Evolutionary conservation across 2,329 filamentous ascomycete genomes (phyloP), one percentile per base, ranked within the genome.

Genomic region (Conoideocrella luteorostrata): DNA sequence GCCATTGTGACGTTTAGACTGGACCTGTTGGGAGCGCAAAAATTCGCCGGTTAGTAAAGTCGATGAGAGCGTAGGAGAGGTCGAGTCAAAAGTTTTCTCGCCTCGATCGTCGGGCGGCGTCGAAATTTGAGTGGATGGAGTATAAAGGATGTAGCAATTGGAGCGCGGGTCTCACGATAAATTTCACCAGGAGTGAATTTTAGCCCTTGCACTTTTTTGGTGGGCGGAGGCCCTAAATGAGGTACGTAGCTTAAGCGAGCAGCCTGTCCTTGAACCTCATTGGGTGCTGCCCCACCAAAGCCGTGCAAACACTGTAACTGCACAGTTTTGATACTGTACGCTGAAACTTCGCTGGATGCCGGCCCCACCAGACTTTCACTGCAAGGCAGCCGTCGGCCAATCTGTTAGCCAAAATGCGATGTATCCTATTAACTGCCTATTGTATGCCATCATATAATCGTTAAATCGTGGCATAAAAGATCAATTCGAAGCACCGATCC

Each of bases 1-100:
- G 90, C 87, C 88, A 94, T 94, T 80, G 72, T 80, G 70, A 69
- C 59, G 55, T 60, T 44, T 34, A 24, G 63, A 64, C 60, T 48
- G 29, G 45, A 53, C 51, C 51, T 52, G 37, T 34, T 32, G 20
- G 18, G 36, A 45, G 11, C n/a, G n/a, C n/a, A 39, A 33, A 21
- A 28, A 23, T 23, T 4, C 5, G 15, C 10, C 26, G 18, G n/a
- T 42, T 30, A 42, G 33, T 36, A 20, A 15, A 22, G n/a, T 13
- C 11, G 7, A 12, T 21, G 23, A 13, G 7, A 18, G 20, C 22
- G 21, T 12, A 18, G 18, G 23, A 17, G 11, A 15, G 29, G 29
- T 7, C 15, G 3, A 28, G 13, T 3, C 6, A 20, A 33, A 15
- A 13, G 11, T 5, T 9, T 45, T 44, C 61, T 56, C 55, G 68